These are phyloP conservation scores for Pseudocercospora fuligena DNA, from an alignment of 2,329 filamentous ascomycete genomes.

Conservation along the genomic window DNA sequence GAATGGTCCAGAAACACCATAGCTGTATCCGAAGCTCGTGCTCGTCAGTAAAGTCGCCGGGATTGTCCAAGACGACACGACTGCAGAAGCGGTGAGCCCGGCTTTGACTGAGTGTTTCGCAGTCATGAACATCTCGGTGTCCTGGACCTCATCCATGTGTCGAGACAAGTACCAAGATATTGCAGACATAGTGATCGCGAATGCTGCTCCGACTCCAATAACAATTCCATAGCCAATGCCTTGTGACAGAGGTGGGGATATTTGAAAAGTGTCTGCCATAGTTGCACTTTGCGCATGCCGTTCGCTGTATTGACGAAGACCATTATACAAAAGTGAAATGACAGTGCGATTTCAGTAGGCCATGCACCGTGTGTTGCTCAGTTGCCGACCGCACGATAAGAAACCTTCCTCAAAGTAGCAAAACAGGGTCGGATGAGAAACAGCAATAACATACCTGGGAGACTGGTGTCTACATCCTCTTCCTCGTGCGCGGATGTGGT, in stretches of 20 bases:
- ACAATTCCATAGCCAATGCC: conserved; percentile 69
- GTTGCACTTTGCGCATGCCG: no score
- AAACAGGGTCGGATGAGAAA: no score
- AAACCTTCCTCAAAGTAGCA: no score
- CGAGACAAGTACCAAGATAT: conserved; percentile 36
- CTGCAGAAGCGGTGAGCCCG: conserved; percentile 80
- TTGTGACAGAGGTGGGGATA: conserved; percentile 50
- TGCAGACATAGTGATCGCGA: conserved; percentile 65
- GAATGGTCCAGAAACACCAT: conserved; percentile 56
- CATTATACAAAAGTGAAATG: no score
- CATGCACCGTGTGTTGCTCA: no score
- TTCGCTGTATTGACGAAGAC: no score
- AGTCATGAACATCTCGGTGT: conserved; percentile 88
- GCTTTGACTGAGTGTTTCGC: conserved; percentile 85
- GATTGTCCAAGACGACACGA: conserved; percentile 88
- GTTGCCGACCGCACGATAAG: no score
- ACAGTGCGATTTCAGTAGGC: no score
- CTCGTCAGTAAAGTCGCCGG: conserved; percentile 43
- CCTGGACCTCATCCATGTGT: conserved; percentile 70
- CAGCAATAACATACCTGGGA: no score
- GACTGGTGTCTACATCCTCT: no score
- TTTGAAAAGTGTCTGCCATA: conserved; percentile 23
- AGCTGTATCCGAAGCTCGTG: conserved; percentile 48
- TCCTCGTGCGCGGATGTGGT: no score
- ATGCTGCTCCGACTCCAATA: conserved; percentile 69